These are phyloP conservation scores for Xerocomellus chrysenteron DNA, from an alignment of 768 basidiomycete species.

Conservation along the genomic window DNA sequence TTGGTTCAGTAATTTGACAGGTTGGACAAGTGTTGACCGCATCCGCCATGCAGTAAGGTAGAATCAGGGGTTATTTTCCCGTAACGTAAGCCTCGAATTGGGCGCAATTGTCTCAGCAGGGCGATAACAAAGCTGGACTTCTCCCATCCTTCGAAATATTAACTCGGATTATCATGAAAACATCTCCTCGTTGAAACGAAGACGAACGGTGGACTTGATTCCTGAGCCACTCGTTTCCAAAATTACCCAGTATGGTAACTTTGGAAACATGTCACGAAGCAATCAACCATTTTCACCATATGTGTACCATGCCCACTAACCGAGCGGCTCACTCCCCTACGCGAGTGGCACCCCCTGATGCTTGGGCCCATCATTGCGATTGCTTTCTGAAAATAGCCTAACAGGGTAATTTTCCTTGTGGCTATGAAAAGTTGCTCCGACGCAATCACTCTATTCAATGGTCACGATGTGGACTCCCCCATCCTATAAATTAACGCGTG, in stretches of 20 bases:
- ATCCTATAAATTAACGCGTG: constrained; percentile 18
- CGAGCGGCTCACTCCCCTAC: constrained; percentile 19
- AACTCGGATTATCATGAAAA: background rate
- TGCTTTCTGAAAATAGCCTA: constrained; percentile 17
- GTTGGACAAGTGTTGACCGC: no score
- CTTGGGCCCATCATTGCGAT: constrained; percentile 18
- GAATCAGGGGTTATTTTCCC: background rate
- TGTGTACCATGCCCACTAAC: constrained; percentile 11
- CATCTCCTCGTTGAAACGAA: background rate
- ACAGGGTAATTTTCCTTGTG: constrained; percentile 22
- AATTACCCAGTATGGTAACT: constrained; percentile 10
- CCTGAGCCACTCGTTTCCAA: constrained; percentile 13
- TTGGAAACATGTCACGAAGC: constrained; percentile 15
- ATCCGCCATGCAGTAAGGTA: no score
- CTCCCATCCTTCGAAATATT: background rate
- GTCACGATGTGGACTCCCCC: constrained; percentile 10
- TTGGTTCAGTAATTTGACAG: no score
- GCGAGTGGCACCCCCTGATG: constrained; percentile 16
- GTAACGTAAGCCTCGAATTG: constrained; percentile 1
- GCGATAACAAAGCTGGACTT: background rate
- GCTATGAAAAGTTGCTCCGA: constrained; percentile 21
- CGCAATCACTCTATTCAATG: constrained; percentile 24
- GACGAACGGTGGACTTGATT: background rate
- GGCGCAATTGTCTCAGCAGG: constrained; percentile 2
- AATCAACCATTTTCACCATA: constrained; percentile 20